Conservation (phyloP, 2,329 filamentous ascomycete species). For the Cordyceps cateniannulata region DNA sequence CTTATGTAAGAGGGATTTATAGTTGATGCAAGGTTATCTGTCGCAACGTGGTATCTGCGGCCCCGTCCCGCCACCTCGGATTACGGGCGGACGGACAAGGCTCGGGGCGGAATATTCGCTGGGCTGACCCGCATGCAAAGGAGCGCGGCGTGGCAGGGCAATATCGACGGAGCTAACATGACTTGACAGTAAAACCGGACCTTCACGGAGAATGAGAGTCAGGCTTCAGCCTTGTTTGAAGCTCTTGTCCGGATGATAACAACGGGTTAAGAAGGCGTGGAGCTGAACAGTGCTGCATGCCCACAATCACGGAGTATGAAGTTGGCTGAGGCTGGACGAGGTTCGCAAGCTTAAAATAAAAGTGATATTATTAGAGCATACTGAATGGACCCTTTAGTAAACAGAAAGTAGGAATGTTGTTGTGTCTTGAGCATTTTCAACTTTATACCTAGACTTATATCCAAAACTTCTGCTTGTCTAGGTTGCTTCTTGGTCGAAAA, state of each 20-base stretch:
- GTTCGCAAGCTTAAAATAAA: neutral
- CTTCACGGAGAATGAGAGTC: neutral
- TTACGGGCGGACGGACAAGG: neutral
- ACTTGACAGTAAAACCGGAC: too few species aligned
- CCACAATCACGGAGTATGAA: neutral
- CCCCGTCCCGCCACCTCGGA: too few species aligned
- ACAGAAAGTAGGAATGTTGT: too few species aligned
- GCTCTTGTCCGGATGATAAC: neutral
- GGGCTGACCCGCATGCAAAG: neutral
- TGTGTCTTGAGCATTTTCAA: too few species aligned
- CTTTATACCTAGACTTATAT: too few species aligned
- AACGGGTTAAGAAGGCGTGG: neutral
- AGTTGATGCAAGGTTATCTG: too few species aligned
- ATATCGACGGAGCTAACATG: neutral
- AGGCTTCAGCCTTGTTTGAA: neutral
- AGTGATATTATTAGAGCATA: too few species aligned
- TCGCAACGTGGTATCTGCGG: too few species aligned
- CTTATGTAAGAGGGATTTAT: neutral
- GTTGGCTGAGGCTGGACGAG: neutral
- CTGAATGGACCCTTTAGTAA: too few species aligned
- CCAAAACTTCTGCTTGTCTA: too few species aligned
- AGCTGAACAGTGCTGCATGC: neutral
- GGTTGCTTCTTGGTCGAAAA: neutral
- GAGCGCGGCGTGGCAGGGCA: neutral
- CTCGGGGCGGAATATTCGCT: neutral